Conservation (phyloP, 2,329 filamentous ascomycete genomes). For the Penicillium sp. region DNA sequence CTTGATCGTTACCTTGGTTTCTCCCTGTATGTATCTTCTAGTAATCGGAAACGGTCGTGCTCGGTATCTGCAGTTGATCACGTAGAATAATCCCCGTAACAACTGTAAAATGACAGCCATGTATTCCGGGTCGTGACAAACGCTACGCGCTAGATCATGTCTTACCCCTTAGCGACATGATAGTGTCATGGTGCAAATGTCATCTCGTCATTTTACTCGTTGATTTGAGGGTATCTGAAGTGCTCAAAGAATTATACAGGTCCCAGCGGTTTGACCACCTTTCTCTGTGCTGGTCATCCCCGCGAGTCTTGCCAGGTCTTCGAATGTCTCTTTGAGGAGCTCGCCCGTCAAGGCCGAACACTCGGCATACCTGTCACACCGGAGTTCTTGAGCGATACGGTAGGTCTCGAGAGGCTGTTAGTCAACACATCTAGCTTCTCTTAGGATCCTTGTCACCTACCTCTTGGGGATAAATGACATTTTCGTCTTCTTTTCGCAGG, state of each 20-base stretch:
- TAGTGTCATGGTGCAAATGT: not conserved
- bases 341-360: constrained; percentile 62
- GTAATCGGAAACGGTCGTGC: constrained; percentile 38
- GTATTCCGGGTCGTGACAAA: not conserved
- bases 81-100: not conserved
- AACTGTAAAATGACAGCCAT: not conserved
- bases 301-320: constrained; percentile 58
- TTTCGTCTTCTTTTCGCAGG: constrained; percentile 48
- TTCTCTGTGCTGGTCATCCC: constrained; percentile 57
- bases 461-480: constrained; percentile 44
- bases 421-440: constrained; percentile 21
- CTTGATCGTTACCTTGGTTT: constrained; percentile 79
- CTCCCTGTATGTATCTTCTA: constrained; percentile 39
- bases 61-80: constrained; percentile 22
- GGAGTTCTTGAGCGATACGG: constrained; percentile 59
- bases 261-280: constrained; percentile 50
- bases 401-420: constrained; percentile 44
- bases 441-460: constrained; percentile 26
- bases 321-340: constrained; percentile 58
- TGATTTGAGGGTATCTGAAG: not conserved
- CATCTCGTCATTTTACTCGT: not conserved
- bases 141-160: not conserved
- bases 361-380: constrained; percentile 62
- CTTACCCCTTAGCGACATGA: not conserved
- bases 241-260: constrained; percentile 42